Percentiles rank a stretch among this genome's conserved stretches.
These are phyloP conservation scores for Vicia sativa DNA, from an alignment of 306 rosid species.

Conservation along the genomic window DNA sequence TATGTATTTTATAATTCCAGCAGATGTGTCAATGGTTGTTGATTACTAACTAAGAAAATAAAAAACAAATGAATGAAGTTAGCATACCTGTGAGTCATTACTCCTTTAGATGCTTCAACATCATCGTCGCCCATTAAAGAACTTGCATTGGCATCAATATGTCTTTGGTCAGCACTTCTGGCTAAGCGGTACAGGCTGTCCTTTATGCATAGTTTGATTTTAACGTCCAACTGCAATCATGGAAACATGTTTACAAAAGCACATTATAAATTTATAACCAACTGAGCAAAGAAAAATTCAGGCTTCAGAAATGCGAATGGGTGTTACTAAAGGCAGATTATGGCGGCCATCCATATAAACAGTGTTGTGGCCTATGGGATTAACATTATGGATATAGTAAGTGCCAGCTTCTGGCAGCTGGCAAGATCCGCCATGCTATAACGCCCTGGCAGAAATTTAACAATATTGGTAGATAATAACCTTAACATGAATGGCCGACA, in stretches of 20 bases:
- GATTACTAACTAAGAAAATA: conserved; percentile 2
- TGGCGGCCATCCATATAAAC: background rate
- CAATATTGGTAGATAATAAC: conserved; percentile 1
- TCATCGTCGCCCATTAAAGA: conserved; percentile 55
- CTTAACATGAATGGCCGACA: conserved; percentile 24
- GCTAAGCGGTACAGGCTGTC: conserved; percentile 91
- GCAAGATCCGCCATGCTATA: background rate
- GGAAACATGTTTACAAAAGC: conserved; percentile 22
- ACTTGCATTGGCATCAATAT: conserved; percentile 47
- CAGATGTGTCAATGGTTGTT: background rate
- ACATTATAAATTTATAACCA: conserved; percentile 9
- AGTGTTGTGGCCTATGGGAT: background rate
- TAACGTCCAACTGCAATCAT: conserved; percentile 68
- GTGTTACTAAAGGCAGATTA: background rate
- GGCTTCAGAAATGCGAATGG: background rate
- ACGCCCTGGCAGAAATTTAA: background rate
- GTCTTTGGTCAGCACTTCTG: conserved; percentile 83
- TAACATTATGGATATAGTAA: background rate
- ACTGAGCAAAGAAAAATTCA: background rate
- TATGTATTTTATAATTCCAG: too few relatives aligned
- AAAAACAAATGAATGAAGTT: conserved; percentile 11
- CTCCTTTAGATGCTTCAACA: conserved; percentile 48
- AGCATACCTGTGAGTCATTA: conserved; percentile 55
- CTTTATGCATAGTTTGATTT: conserved; percentile 80
- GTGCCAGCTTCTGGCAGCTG: background rate